Conservation (phyloP, 176 grass and related monocot genomes). For the Lolium perenne region DNA sequence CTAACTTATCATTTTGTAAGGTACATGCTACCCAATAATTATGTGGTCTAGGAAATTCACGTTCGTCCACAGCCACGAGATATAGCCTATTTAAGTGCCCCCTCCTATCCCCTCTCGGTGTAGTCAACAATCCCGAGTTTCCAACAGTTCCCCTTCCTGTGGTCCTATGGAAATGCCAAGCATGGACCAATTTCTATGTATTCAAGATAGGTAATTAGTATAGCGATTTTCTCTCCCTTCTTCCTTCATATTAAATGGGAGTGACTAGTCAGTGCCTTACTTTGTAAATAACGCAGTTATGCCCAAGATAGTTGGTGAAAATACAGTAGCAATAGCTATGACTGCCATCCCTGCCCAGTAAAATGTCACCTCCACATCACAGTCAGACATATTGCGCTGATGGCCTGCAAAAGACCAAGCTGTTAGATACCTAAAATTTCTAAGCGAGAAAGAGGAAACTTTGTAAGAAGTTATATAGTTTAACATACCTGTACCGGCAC, state of each 20-base stretch:
- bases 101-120: background rate
- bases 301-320: constrained; percentile 66
- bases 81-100: background rate
- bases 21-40: background rate
- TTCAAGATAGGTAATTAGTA: background rate
- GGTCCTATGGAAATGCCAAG: background rate
- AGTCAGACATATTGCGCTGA: constrained; percentile 62
- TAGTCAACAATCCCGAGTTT: background rate
- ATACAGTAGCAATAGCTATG: constrained; percentile 64
- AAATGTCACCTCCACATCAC: constrained; percentile 51
- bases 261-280: constrained; percentile 46
- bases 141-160: background rate
- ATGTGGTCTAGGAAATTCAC: constrained; percentile 11
- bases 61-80: background rate
- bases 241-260: constrained; percentile 10
- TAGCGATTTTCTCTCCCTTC: background rate
- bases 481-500: constrained; percentile 69
- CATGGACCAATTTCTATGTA: background rate
- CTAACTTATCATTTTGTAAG: background rate
- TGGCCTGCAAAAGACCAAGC: constrained; percentile 56
- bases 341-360: constrained; percentile 79
- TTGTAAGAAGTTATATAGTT: constrained; percentile 26
- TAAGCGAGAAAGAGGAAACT: background rate
- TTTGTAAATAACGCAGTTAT: constrained; percentile 86
- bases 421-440: constrained; percentile 16